Percentiles rank a stretch among this genome's conserved stretches.
Evolutionary conservation across 108 stramenopile species (phyloP).

Genomic region (Nitzschia putrida): DNA sequence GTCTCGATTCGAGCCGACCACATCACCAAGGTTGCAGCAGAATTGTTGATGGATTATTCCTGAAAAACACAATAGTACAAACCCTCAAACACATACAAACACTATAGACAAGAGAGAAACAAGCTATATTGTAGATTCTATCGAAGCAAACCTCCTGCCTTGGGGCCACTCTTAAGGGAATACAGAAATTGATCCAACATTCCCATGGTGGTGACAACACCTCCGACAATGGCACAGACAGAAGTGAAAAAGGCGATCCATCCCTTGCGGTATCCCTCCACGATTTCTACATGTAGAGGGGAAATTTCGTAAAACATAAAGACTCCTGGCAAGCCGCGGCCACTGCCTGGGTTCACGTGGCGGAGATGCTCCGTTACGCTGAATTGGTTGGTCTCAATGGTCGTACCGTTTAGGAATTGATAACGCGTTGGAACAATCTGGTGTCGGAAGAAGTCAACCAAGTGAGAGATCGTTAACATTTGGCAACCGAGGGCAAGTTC

Average conservation of each 20-base stretch:
- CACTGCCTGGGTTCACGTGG: slow-evolving; percentile 88
- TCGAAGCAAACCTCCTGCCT: slow-evolving; percentile 7
- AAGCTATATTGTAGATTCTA: background rate
- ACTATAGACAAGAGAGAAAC: background rate
- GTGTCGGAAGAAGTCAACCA: background rate
- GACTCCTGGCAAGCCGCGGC: slow-evolving; percentile 92
- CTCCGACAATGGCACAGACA: slow-evolving; percentile 86
- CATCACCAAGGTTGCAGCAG: slow-evolving; percentile 49
- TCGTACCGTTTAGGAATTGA: slow-evolving; percentile 70
- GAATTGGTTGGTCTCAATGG: slow-evolving; percentile 91
- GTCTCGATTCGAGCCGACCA: slow-evolving; percentile 40
- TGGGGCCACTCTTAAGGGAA: slow-evolving; percentile 9
- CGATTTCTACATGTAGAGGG: slow-evolving; percentile 88
- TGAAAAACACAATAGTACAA: background rate
- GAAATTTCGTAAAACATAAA: slow-evolving; percentile 97
- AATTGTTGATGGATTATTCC: slow-evolving; percentile 50
- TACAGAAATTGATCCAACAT: slow-evolving; percentile 76
- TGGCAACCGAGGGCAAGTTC: too few relatives aligned
- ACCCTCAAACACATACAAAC: background rate
- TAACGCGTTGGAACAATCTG: slow-evolving; percentile 96
- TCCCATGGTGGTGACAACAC: slow-evolving; percentile 85
- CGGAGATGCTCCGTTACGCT: slow-evolving; percentile 95
- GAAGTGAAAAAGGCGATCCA: slow-evolving; percentile 84
- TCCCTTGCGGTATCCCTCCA: slow-evolving; percentile 84
- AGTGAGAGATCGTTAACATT: slow-evolving; percentile 8